Base-by-base conservation (phyloP, 2,329 filamentous ascomycete species). In the Alternaria infectoria region DNA sequence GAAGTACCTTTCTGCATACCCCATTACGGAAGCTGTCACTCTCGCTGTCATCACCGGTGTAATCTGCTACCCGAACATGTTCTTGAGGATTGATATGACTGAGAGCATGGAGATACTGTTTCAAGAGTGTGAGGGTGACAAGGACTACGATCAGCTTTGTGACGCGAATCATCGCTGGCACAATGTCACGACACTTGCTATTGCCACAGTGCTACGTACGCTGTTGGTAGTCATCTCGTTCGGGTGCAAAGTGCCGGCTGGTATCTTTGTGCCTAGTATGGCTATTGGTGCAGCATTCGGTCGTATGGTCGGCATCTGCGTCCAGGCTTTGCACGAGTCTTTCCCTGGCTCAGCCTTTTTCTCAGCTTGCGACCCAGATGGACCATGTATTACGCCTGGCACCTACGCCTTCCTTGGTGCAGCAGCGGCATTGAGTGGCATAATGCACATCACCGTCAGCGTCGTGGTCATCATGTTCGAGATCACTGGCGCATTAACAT, bases 401-500 rank as follows among this genome's bases (percentile, higher is more conserved):
- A 98, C 96, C 1, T 99, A 99, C 76, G 96, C 96, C 7, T 97
- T 99, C 71, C 86, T 99, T 0, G 96, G 96, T 45, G 96, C 96
- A 6, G 96, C 90, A 0, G 95, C 96, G 2, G 93, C 96, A 0
- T 85, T 99, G 23, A 95, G 92, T 78, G 96, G 96, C 10, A 97
- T 98, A 75, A 99, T 98, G 95, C 96, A 98, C 80, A 92, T 99
- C 66, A 97, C 95, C 0, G 90, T 99, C 15, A 96, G 94, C 0
- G 93, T 99, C 10, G 95, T 97, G 3, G 96, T 99, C 74, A 99
- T 99, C 80, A 98, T 99, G 96, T 98, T 98, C 75, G 96, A 99
- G 81, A 86, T 99, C 52, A 99, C 96, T 0, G 96, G 96, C n/a
- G 96, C 96, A 7, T 83, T 98, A 64, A 97, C 94, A 2, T 99